Percentiles rank a stretch among this genome's conserved stretches.
Evolutionary conservation across 208 protist species (phyloP).

Genomic region (Leishmania tropica): DNA sequence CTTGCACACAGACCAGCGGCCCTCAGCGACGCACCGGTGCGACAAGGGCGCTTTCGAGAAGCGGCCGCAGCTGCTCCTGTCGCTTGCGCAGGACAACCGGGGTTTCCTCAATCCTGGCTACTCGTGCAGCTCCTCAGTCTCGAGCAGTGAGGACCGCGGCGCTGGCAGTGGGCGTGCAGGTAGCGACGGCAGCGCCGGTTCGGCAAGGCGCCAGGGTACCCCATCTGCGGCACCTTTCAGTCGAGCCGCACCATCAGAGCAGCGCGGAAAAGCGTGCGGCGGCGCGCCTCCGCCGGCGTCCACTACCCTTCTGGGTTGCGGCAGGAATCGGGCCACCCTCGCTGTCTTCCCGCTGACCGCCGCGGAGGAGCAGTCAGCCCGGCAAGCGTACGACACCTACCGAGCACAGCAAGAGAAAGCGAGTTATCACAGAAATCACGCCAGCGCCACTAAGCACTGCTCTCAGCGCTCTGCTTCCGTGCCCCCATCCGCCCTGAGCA

Average conservation of each 20-base stretch:
- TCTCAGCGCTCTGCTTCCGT: not conserved
- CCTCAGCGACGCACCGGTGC: not conserved
- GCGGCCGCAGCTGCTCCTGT: not conserved
- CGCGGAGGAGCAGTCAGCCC: slow-evolving; percentile 2
- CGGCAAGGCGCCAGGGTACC: not conserved
- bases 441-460: not conserved
- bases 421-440: not conserved
- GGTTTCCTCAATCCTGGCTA: slow-evolving; percentile 26
- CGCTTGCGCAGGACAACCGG: slow-evolving; percentile 21
- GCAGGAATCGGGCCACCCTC: not conserved
- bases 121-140: slow-evolving; percentile 6
- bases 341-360: slow-evolving; percentile 3
- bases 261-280: not conserved
- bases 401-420: not conserved
- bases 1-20: not conserved
- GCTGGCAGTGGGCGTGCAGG: not conserved
- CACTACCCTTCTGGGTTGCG: not conserved
- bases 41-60: not conserved
- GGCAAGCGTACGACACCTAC: slow-evolving; percentile 8
- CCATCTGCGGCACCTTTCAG: not conserved
- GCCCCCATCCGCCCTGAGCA: not conserved
- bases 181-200: not conserved
- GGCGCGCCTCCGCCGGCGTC: not conserved
- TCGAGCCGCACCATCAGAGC: not conserved
- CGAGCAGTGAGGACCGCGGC: slow-evolving; percentile 6